Evolutionary conservation across 371 early-diverging fungal genomes (phyloP), one percentile per base, ranked within the genome.

Genomic region (Mucor plumbeus): DNA sequence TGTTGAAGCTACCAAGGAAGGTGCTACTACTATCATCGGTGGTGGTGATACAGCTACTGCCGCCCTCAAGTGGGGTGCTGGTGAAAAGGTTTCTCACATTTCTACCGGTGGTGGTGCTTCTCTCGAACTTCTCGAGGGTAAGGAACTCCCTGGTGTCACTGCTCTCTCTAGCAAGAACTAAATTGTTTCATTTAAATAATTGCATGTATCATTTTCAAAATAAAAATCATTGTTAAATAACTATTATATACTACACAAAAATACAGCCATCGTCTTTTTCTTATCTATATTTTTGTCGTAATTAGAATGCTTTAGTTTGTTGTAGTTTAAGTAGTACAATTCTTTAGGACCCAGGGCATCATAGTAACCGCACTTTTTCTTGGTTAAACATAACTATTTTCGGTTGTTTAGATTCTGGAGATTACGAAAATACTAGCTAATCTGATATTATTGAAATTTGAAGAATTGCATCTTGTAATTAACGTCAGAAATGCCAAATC

Each of bases 31-130:
- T 62, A 90, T 93, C 63, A 79, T 85, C 44, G 87, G 84, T 75
- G 99, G 99, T 68, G 99, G 99, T 78, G 99, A 99, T 80, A 98
- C 99, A 57, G 97, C 98, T 61, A 97, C 99, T 48, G 99, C 97
- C 79, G 98, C 94, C 63, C 91, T 95, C 64, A 91, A 97, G 77
- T 95, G 92, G 87, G 80, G 82, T 63, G 84, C 90, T 65, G 95
- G 91, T 67, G 91, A 88, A 68, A 90, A 93, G 78, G 93, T 99
- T 80, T 91, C 91, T 68, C 98, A 99, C 82, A 95, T 99, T 69
- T 92, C 92, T 62, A 99, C 99, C 63, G 99, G 99, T 75, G 99
- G 99, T 64, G 99, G 99, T 84, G 97, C 98, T 54, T 89, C 91
- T 60, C 87, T 99, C 67, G 98, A 98, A 86, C 89, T 99, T 36